Evolutionary conservation across 2,329 filamentous ascomycete species (phyloP).

Genomic region (Teratosphaeria destructans): DNA sequence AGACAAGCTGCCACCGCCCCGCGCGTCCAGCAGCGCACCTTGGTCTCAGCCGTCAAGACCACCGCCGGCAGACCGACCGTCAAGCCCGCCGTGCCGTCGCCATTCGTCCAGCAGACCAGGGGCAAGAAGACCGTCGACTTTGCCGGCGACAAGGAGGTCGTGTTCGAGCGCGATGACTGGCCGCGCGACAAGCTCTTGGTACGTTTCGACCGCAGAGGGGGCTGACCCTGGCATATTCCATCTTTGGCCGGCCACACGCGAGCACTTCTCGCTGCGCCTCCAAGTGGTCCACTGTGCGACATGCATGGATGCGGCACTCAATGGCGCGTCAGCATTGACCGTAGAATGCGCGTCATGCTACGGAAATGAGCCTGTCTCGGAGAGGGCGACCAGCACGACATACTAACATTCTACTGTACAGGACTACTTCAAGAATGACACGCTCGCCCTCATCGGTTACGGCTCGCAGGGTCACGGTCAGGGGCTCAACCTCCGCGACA

Average conservation of each 20-base stretch:
- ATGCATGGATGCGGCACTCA: no score
- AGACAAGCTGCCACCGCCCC: slow-evolving; percentile 42
- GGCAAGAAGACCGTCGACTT: slow-evolving; percentile 99
- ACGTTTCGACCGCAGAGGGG: slow-evolving; percentile 28
- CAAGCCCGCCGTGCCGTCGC: slow-evolving; percentile 30
- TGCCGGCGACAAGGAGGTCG: slow-evolving; percentile 85
- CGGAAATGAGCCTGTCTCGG: neutral
- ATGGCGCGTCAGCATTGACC: no score
- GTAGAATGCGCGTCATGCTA: no score
- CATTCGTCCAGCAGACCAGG: slow-evolving; percentile 57
- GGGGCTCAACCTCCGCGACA: slow-evolving; percentile 98
- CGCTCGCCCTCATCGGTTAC: slow-evolving; percentile 97
- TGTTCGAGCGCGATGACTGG: slow-evolving; percentile 98
- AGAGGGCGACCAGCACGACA: neutral
- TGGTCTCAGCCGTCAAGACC: slow-evolving; percentile 47
- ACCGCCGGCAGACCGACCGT: slow-evolving; percentile 33
- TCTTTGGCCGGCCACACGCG: neutral
- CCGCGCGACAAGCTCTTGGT: slow-evolving; percentile 95
- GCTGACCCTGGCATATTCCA: neutral
- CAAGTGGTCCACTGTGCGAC: neutral
- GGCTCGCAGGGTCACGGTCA: slow-evolving; percentile 97
- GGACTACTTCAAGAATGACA: slow-evolving; percentile 99
- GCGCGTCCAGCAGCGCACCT: slow-evolving; percentile 45
- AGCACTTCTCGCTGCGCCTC: neutral
- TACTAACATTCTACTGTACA: slow-evolving; percentile 30